Evolutionary conservation across 495 filamentous ascomycete species (phyloP).

Genomic region (Xanthoparmelia taractica): DNA sequence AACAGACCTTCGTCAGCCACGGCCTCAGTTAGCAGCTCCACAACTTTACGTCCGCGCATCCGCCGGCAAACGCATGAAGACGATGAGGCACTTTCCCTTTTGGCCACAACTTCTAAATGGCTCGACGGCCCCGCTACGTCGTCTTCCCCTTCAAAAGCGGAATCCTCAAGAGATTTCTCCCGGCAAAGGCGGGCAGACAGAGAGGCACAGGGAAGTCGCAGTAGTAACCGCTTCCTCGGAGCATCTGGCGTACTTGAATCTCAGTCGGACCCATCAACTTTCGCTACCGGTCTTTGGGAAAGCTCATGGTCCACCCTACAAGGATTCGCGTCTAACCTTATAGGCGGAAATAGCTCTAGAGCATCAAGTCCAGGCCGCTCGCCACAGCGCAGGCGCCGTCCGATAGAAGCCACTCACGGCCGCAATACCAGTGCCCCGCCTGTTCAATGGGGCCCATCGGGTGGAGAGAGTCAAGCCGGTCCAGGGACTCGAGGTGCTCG

Average conservation of each 20-base stretch:
- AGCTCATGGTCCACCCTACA: slow-evolving; percentile 49
- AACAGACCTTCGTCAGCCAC: slow-evolving; percentile 10
- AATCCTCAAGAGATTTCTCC: slow-evolving; percentile 43
- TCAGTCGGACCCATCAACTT: slow-evolving; percentile 32
- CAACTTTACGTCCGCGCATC: slow-evolving; percentile 23
- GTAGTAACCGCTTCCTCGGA: slow-evolving; percentile 28
- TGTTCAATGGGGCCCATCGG: slow-evolving; percentile 50
- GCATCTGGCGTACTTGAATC: slow-evolving; percentile 26
- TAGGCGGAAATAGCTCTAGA: slow-evolving; percentile 40
- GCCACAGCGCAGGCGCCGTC: slow-evolving; percentile 37
- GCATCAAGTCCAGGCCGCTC: slow-evolving; percentile 29
- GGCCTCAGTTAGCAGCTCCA: slow-evolving; percentile 18
- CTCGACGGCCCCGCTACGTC: slow-evolving; percentile 9
- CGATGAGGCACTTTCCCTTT: neutral
- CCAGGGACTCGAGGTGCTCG: slow-evolving; percentile 50
- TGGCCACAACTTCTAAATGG: slow-evolving; percentile 6
- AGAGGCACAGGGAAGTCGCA: slow-evolving; percentile 28
- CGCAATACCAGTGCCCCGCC: slow-evolving; percentile 35
- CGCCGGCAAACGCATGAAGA: slow-evolving; percentile 18
- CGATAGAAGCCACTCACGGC: slow-evolving; percentile 38
- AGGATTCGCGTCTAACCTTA: slow-evolving; percentile 45
- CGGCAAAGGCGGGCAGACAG: slow-evolving; percentile 9
- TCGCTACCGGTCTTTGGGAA: slow-evolving; percentile 41
- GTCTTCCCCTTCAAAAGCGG: slow-evolving; percentile 38
- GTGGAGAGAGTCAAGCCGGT: slow-evolving; percentile 40